A percentile compares a stretch with the other conserved stretches of the same genome.
These are phyloP conservation scores for Fraxinus sp. DNA, from an alignment of 305 asterid species.

Conservation along the genomic window DNA sequence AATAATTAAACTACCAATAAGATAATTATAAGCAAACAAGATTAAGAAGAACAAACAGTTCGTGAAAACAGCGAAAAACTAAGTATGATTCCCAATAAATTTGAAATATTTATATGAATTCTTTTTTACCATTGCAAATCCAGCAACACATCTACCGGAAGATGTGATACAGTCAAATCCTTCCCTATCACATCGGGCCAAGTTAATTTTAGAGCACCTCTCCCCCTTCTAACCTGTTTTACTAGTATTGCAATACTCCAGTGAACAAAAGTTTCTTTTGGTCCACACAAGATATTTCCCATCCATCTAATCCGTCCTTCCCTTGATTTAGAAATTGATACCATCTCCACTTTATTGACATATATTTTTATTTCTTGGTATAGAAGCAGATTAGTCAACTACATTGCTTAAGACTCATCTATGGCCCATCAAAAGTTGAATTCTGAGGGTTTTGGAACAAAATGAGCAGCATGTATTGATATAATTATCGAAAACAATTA, in stretches of 20 bases:
- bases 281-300: not conserved
- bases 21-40: constrained; percentile 21
- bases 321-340: not conserved
- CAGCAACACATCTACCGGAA: not conserved
- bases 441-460: not conserved
- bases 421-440: constrained; percentile 7
- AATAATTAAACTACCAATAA: constrained; percentile 15
- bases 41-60: not conserved
- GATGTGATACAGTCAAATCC: not conserved
- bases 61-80: not conserved
- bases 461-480: not conserved
- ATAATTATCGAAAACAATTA: not conserved
- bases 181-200: not conserved
- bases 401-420: constrained; percentile 14
- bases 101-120: not conserved
- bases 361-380: not conserved
- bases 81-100: not conserved
- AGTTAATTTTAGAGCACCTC: not conserved
- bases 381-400: not conserved
- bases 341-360: not conserved
- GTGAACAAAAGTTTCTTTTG: not conserved
- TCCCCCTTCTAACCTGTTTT: not conserved
- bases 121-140: not conserved
- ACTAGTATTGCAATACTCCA: not conserved
- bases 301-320: not conserved